A percentile compares a stretch with the other conserved stretches of the same genome.
phyloP scores from a whole-genome alignment of 2,329 filamentous ascomycete species.

The Lizonia empirigonia region DNA sequence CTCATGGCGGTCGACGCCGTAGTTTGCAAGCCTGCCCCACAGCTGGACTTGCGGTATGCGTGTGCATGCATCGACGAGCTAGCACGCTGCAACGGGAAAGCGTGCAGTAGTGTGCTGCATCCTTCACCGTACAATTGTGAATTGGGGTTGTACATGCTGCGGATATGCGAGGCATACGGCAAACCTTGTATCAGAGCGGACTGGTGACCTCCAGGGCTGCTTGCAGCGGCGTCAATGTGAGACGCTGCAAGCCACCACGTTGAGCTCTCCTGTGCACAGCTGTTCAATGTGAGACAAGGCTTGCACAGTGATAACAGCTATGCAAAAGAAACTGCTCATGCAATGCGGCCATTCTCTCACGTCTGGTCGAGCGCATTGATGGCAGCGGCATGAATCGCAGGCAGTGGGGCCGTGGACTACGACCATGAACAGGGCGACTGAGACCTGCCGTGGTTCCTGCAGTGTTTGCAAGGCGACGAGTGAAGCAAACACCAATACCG shows the following conservation, averaged over 20 bases:
- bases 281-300: slow-evolving; percentile 1
- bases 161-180: not conserved
- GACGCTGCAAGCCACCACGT: no score
- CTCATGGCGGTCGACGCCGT: not conserved
- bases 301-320: slow-evolving; percentile 4
- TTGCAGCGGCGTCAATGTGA: not conserved
- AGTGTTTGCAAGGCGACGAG: not conserved
- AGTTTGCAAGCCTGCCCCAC: slow-evolving; percentile 10
- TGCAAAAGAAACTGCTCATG: slow-evolving; percentile 3
- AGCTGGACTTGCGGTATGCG: slow-evolving; percentile 14
- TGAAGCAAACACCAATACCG: slow-evolving; percentile 1
- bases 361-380: slow-evolving; percentile 14
- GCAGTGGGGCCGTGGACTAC: slow-evolving; percentile 14
- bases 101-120: slow-evolving; percentile 11
- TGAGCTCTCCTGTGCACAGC: not conserved
- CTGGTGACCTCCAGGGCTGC: not conserved
- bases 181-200: slow-evolving; percentile 1
- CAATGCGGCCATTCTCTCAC: slow-evolving; percentile 1
- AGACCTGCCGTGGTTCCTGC: slow-evolving; percentile 5
- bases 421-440: not conserved
- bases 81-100: slow-evolving; percentile 9
- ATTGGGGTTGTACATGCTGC: not conserved
- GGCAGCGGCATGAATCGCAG: slow-evolving; percentile 14
- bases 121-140: slow-evolving; percentile 16
- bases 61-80: not conserved